phyloP scores from a whole-genome alignment of 2,329 filamentous ascomycete genomes.

The Aspergillus clavatus region DNA sequence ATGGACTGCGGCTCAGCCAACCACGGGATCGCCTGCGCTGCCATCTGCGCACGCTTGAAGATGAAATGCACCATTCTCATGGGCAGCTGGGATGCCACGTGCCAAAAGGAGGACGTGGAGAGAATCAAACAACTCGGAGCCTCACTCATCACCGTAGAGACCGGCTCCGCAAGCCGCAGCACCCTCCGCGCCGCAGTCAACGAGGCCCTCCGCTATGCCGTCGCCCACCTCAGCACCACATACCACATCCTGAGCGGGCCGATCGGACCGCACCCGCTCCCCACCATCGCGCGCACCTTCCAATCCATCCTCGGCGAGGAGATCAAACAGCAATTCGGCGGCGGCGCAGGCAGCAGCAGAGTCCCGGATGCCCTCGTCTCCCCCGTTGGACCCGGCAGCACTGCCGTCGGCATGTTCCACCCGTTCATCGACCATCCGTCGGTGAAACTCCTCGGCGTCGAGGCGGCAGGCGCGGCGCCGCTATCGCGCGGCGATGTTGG shows the following conservation, averaged over 20 bases:
- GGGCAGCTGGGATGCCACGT: conserved; percentile 89
- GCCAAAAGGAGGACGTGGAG: conserved; percentile 93
- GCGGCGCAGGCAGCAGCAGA: conserved; percentile 66
- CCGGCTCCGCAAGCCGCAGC: conserved; percentile 50
- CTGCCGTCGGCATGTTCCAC: conserved; percentile 94
- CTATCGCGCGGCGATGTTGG: conserved; percentile 79
- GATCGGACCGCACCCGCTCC: conserved; percentile 93
- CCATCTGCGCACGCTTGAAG: conserved; percentile 89
- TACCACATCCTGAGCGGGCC: conserved; percentile 96
- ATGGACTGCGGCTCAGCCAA: conserved; percentile 95
- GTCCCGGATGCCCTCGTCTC: conserved; percentile 96
- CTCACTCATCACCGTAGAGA: conserved; percentile 81
- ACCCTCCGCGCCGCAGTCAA: conserved; percentile 83
- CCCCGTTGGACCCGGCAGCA: conserved; percentile 88
- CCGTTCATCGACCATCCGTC: conserved; percentile 76
- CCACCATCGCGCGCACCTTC: conserved; percentile 94
- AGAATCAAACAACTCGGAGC: conserved; percentile 90
- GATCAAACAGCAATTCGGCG: conserved; percentile 83
- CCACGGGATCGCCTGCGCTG: conserved; percentile 91
- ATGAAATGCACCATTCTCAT: conserved; percentile 97
- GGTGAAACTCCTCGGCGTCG: conserved; percentile 86
- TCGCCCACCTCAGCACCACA: conserved; percentile 78
- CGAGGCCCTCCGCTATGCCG: conserved; percentile 86
- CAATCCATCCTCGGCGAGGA: conserved; percentile 91
- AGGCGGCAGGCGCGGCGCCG: conserved; percentile 88